Evolutionary conservation across 805 yeast genomes (phyloP), one percentile per base, ranked within the genome.

Genomic region (Wickerhamomyces hampshirensis): DNA sequence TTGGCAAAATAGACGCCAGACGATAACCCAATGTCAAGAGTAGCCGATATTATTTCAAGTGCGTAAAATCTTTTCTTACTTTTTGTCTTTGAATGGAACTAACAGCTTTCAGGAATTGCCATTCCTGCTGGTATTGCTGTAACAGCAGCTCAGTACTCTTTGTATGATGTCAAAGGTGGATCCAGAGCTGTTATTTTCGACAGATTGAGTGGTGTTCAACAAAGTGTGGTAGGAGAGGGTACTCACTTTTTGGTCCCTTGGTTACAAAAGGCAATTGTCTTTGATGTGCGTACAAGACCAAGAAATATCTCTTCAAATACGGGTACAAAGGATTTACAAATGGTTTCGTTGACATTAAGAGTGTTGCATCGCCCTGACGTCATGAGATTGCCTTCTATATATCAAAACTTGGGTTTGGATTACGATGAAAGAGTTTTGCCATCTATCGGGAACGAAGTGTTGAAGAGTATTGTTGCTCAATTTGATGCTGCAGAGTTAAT

Each of bases 81-180:
- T 8, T 6, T 10, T 26, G 14, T 28, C 18, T 7, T 10, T 11
- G 5, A 28, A 28, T 10, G 12, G 8, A 16, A 30, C 32, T 30
- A 30, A 30, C 32, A 19, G 6, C 13, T 18, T 4, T 16, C 15
- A 30, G 32, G 26, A 50, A 59, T 84, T 39, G 91, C 91, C 4
- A 59, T 82, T 24, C 93, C 93, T 8, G 71, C 73, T 4, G 89
- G 89, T 53, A 55, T 80, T 11, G 80, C 83, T 15, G 58, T 80
- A 34, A 69, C 86, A 26, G 79, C 83, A 9, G 83, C 81, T 7
- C 91, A 87, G 56, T 77, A 83, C 51, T 80, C 97, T 19, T 68
- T 93, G 65, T 93, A 87, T 59, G 98, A 93, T 56, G 98, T 93
- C 26, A 80, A 83, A 56, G 98, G 98, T 42, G 98, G 98, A 38